phyloP scores from a whole-genome alignment of 108 stramenopile species.

The Pseudonitzschia multistriata region DNA sequence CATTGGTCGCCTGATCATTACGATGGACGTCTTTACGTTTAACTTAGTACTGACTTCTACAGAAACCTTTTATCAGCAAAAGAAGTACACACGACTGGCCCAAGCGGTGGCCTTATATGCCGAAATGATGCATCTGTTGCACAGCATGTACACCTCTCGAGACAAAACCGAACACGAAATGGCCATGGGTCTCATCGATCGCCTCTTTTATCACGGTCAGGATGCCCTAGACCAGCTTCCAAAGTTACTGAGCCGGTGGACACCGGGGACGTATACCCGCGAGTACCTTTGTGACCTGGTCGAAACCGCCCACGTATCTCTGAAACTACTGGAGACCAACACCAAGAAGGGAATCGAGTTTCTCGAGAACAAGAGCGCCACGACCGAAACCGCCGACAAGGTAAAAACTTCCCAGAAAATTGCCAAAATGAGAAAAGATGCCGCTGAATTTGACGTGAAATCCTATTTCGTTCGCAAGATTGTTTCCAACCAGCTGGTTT shows the following conservation, averaged over 20 bases:
- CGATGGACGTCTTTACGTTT: slow-evolving; percentile 92
- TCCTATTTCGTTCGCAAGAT: slow-evolving; percentile 67
- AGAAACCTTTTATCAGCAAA: slow-evolving; percentile 68
- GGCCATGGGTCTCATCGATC: slow-evolving; percentile 82
- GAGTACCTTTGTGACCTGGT: slow-evolving; percentile 85
- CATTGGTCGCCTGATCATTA: slow-evolving; percentile 72
- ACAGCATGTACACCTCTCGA: slow-evolving; percentile 63
- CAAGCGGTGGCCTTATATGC: slow-evolving; percentile 72
- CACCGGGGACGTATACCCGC: slow-evolving; percentile 63
- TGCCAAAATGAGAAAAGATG: slow-evolving; percentile 57
- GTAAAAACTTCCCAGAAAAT: slow-evolving; percentile 14
- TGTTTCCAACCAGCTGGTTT: slow-evolving; percentile 71
- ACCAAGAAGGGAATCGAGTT: slow-evolving; percentile 26
- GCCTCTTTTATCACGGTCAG: slow-evolving; percentile 63
- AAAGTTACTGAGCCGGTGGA: slow-evolving; percentile 66
- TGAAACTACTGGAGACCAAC: slow-evolving; percentile 75
- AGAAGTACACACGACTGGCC: slow-evolving; percentile 60
- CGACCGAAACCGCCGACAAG: slow-evolving; percentile 26
- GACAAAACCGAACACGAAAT: slow-evolving; percentile 82
- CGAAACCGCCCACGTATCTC: slow-evolving; percentile 66
- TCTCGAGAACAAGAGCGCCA: slow-evolving; percentile 37
- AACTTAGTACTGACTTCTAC: slow-evolving; percentile 78
- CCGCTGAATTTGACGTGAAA: slow-evolving; percentile 73
- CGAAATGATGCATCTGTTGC: slow-evolving; percentile 83
- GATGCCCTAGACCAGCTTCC: slow-evolving; percentile 83